phyloP scores from a whole-genome alignment of 2,329 filamentous ascomycete species.

The Neonectria hederae region DNA sequence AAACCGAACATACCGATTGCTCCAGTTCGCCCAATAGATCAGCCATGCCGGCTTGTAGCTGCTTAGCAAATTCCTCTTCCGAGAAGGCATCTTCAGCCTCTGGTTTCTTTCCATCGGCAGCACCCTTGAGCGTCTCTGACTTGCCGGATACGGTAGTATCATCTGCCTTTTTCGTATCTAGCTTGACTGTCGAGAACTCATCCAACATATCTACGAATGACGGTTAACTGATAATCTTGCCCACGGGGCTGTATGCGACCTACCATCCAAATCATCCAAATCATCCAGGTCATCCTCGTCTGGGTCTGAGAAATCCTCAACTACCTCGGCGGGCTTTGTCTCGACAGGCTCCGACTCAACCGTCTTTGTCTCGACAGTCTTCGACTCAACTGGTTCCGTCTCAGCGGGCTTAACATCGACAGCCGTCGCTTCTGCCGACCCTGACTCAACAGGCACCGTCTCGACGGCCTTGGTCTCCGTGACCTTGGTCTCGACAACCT shows the following conservation, averaged over 20 bases:
- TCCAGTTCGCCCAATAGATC: conserved; percentile 79
- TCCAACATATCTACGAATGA: conserved; percentile 81
- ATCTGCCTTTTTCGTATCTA: conserved; percentile 47
- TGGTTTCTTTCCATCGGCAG: conserved; percentile 35
- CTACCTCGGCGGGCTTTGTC: conserved; percentile 24
- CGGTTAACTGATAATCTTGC: background rate
- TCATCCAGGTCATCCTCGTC: conserved; percentile 94
- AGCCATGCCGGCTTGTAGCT: conserved; percentile 91
- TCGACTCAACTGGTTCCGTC: background rate
- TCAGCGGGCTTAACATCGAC: conserved; percentile 7
- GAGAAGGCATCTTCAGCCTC: conserved; percentile 56
- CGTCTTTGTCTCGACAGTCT: background rate
- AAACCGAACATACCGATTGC: conserved; percentile 58
- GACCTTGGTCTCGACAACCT: background rate
- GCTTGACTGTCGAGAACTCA: conserved; percentile 78
- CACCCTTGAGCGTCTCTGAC: conserved; percentile 48
- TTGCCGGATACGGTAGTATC: conserved; percentile 43
- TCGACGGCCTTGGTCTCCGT: conserved; percentile 3
- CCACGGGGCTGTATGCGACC: background rate
- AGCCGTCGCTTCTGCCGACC: background rate
- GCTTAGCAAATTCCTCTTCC: conserved; percentile 84
- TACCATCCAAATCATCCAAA: conserved; percentile 91
- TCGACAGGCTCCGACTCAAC: background rate
- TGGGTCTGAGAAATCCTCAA: conserved; percentile 79
- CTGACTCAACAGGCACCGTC: background rate